Conservation (phyloP, 116 monocot genomes). For the Dioscorea cayenensis region DNA sequence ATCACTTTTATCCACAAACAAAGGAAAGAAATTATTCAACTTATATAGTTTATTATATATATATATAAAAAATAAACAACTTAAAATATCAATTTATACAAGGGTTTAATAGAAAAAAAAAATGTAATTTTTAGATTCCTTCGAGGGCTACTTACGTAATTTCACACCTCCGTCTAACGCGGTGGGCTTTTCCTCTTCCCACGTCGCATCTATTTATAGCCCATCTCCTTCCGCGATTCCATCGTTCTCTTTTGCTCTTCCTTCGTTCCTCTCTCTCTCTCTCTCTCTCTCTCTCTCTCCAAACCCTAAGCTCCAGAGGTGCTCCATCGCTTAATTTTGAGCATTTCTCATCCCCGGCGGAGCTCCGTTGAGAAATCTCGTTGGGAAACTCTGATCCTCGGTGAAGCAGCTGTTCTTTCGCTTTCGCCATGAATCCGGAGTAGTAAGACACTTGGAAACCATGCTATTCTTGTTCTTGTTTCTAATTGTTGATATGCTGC, state of each 20-base stretch:
- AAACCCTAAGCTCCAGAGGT: neutral
- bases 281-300: neutral
- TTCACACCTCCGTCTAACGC: neutral
- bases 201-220: neutral
- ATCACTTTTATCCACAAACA: too few relatives aligned
- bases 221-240: neutral
- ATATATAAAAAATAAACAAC: neutral
- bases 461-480: neutral
- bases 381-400: neutral
- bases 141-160: neutral
- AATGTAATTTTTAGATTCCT: neutral
- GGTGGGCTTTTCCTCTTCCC: neutral
- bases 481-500: neutral
- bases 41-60: too few relatives aligned
- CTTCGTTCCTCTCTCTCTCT: neutral
- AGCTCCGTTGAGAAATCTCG: neutral
- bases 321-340: neutral
- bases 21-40: too few relatives aligned
- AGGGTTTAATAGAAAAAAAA: neutral
- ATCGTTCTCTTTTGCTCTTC: neutral
- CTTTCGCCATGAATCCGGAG: conserved; percentile 30
- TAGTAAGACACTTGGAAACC: conserved; percentile 20
- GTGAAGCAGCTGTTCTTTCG: neutral
- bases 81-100: neutral
- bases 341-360: neutral